phyloP scores from a whole-genome alignment of 768 basidiomycete genomes.

The Tubosaeta sp. region DNA sequence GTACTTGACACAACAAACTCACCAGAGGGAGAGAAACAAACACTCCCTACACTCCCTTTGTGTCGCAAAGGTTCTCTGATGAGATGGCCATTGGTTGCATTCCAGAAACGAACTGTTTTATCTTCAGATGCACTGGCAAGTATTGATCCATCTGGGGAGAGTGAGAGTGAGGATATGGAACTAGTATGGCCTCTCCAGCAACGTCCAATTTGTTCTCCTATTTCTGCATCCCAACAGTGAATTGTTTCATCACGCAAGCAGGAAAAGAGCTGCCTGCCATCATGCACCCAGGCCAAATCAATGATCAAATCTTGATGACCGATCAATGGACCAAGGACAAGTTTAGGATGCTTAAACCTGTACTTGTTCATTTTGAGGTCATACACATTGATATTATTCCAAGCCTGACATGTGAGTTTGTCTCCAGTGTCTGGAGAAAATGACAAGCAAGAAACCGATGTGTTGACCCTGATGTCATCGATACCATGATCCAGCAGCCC shows the following conservation, averaged over 20 bases:
- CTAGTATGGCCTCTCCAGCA: neutral
- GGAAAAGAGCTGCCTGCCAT: slow-evolving; percentile 6
- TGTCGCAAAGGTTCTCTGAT: slow-evolving; percentile 2
- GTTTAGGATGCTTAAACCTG: neutral
- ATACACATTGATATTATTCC: neutral
- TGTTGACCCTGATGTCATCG: no score
- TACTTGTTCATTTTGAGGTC: neutral
- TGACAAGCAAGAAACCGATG: neutral
- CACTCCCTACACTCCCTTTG: accelerated
- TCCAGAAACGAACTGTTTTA: slow-evolving; percentile 1
- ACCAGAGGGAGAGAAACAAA: slow-evolving; percentile 3
- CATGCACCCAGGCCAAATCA: neutral
- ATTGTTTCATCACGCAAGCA: neutral
- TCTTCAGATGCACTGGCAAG: neutral
- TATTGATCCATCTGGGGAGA: neutral
- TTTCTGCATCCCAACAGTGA: neutral
- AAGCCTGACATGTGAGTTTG: neutral
- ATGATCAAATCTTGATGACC: no score
- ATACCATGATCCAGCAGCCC: neutral
- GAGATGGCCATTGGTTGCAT: neutral
- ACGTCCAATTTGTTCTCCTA: neutral
- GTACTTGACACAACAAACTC: neutral
- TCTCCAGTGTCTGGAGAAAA: neutral
- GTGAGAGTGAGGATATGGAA: neutral
- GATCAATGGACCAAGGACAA: neutral